Percentiles rank a stretch among this genome's conserved stretches.
These are phyloP conservation scores for Colletotrichum cordylinicola DNA, from an alignment of 2,329 filamentous ascomycete genomes.

Conservation along the genomic window DNA sequence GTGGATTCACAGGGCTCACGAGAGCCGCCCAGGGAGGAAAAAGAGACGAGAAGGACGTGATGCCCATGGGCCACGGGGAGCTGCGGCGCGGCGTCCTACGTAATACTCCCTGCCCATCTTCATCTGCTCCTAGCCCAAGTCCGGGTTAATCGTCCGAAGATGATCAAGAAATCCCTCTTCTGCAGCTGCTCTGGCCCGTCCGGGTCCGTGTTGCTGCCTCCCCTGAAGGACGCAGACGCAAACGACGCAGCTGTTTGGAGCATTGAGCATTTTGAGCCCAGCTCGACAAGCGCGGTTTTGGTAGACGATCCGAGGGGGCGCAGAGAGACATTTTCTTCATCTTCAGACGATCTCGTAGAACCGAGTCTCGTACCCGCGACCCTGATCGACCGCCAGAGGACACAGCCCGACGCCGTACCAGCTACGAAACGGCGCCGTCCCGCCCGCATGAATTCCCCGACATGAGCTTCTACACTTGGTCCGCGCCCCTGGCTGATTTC, in stretches of 20 bases:
- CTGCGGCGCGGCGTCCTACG: neutral
- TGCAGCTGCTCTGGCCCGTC: neutral
- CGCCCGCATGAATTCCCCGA: constrained; percentile 10
- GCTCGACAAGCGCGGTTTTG: neutral
- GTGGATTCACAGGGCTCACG: constrained; percentile 12
- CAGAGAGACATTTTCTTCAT: neutral
- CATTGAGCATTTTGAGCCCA: neutral
- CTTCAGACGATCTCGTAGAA: constrained; percentile 19
- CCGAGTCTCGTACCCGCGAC: constrained; percentile 21
- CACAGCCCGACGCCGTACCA: constrained; percentile 9
- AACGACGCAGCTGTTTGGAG: neutral
- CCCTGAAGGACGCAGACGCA: constrained; percentile 8
- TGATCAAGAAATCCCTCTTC: constrained; percentile 2
- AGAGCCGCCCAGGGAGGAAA: constrained; percentile 8
- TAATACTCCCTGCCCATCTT: constrained; percentile 5
- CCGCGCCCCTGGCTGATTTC: neutral
- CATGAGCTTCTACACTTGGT: neutral
- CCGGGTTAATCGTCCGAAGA: constrained; percentile 5
- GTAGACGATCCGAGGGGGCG: neutral
- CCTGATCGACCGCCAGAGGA: constrained; percentile 2
- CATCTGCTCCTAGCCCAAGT: neutral
- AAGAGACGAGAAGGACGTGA: neutral
- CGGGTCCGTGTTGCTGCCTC: constrained; percentile 6
- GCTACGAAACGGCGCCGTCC: constrained; percentile 19
- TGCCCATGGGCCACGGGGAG: neutral